phyloP scores from a whole-genome alignment of 2,329 filamentous ascomycete genomes.

The Aspergillus cejpii region DNA sequence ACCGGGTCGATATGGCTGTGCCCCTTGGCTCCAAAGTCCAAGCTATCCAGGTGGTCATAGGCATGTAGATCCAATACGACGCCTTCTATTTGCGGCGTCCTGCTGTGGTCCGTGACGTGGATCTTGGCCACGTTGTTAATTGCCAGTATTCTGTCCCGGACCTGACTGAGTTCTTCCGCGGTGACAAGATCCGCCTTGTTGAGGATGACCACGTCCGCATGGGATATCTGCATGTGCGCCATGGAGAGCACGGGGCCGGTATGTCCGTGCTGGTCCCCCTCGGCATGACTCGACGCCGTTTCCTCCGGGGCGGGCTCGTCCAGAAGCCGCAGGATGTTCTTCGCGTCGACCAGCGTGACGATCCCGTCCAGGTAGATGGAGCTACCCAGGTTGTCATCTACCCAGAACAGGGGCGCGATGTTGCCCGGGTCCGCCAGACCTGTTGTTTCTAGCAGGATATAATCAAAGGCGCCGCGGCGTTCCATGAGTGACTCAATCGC shows the following conservation, averaged over 20 bases:
- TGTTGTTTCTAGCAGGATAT: constrained; percentile 94
- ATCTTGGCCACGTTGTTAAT: constrained; percentile 89
- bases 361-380: constrained; percentile 96
- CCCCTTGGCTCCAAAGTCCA: constrained; percentile 67
- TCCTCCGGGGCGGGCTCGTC: constrained; percentile 56
- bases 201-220: constrained; percentile 89
- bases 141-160: constrained; percentile 64
- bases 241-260: constrained; percentile 72
- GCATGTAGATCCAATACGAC: constrained; percentile 85
- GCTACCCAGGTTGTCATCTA: constrained; percentile 90
- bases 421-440: constrained; percentile 93
- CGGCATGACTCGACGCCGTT: constrained; percentile 38
- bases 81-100: constrained; percentile 75
- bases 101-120: constrained; percentile 71
- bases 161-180: constrained; percentile 58
- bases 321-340: constrained; percentile 76
- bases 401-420: constrained; percentile 92
- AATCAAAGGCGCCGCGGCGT: constrained; percentile 88
- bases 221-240: constrained; percentile 91
- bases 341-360: constrained; percentile 89
- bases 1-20: constrained; percentile 89
- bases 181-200: constrained; percentile 88
- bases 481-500: constrained; percentile 96
- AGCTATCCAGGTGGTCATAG: constrained; percentile 71
- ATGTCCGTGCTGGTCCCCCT: constrained; percentile 42